phyloP scores from a whole-genome alignment of 2,329 filamentous ascomycete species.

The Exutisphaerella laricina region DNA sequence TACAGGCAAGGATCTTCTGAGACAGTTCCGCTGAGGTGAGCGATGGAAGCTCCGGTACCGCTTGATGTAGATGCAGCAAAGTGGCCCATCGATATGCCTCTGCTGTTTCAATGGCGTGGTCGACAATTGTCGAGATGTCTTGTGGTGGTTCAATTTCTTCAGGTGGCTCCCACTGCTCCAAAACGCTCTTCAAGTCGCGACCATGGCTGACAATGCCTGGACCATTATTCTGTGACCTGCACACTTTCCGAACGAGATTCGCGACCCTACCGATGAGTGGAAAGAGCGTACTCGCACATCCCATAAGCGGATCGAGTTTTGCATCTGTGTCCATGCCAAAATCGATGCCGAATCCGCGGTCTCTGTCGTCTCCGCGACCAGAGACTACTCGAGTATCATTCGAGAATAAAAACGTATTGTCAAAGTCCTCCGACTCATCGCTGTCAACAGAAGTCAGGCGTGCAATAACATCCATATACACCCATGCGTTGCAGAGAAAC shows the following conservation, averaged over 20 bases:
- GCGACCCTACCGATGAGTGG: constrained; percentile 63
- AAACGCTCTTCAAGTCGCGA: constrained; percentile 54
- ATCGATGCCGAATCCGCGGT: constrained; percentile 34
- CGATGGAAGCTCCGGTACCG: constrained; percentile 62
- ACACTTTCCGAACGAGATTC: constrained; percentile 58
- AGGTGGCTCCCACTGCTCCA: constrained; percentile 59
- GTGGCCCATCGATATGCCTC: constrained; percentile 64
- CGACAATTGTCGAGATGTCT: constrained; percentile 56
- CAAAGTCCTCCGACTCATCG: constrained; percentile 52
- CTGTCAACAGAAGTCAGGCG: constrained; percentile 59
- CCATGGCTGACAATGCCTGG: constrained; percentile 58
- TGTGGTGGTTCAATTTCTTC: constrained; percentile 55
- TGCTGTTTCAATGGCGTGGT: constrained; percentile 61
- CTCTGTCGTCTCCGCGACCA: constrained; percentile 17
- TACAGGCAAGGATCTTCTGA: constrained; percentile 54
- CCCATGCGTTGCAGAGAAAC: constrained; percentile 66
- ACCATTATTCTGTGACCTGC: constrained; percentile 51
- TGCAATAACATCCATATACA: constrained; percentile 69
- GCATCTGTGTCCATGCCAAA: constrained; percentile 40
- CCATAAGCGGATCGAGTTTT: constrained; percentile 66
- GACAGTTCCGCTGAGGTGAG: constrained; percentile 53
- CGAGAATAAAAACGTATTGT: constrained; percentile 38
- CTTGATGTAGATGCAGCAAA: constrained; percentile 60
- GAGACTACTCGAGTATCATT: constrained; percentile 32
- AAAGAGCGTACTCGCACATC: constrained; percentile 62